Evolutionary conservation across 768 basidiomycete genomes (phyloP).

Genomic region (Tricholomella constricta): DNA sequence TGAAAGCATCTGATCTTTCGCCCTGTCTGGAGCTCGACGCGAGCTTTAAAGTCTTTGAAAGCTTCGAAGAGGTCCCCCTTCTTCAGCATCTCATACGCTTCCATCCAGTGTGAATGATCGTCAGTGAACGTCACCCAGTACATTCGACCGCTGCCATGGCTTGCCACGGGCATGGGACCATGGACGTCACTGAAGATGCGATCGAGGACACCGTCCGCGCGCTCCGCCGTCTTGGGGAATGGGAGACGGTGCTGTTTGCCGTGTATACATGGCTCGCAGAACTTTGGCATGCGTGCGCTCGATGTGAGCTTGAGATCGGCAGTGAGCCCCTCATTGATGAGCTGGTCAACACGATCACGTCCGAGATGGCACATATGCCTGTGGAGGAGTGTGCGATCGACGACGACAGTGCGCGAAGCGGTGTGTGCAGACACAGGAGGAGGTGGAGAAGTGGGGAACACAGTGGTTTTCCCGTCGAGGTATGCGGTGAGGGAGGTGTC

Average conservation of each 20-base stretch:
- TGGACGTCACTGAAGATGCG: too few species aligned
- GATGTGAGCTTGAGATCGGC: background rate
- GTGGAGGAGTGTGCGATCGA: conserved; percentile 1
- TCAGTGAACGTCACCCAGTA: conserved; percentile 11
- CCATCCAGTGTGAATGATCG: conserved; percentile 3
- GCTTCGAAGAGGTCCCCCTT: conserved; percentile 20
- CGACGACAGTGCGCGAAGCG: background rate
- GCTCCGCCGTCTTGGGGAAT: background rate
- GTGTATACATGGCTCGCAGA: conserved; percentile 5
- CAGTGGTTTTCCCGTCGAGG: background rate
- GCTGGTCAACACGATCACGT: background rate
- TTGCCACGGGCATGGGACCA: conserved; percentile 1
- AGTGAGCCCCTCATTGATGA: background rate
- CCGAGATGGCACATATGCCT: conserved; percentile 8
- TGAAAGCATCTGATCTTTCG: conserved; percentile 24
- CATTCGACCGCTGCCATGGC: background rate
- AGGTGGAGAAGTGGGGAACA: background rate
- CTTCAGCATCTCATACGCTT: conserved; percentile 11
- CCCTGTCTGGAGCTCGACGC: conserved; percentile 30
- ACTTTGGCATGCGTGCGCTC: background rate
- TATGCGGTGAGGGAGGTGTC: background rate
- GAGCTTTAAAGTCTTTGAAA: conserved; percentile 35
- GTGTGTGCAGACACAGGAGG: background rate
- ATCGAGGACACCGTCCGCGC: background rate
- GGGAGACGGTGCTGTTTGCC: conserved; percentile 4